A percentile compares a stretch with the other conserved stretches of the same genome.
These are phyloP conservation scores for Penicillium griseofulvum DNA, from an alignment of 2,329 filamentous ascomycete species.

Conservation along the genomic window DNA sequence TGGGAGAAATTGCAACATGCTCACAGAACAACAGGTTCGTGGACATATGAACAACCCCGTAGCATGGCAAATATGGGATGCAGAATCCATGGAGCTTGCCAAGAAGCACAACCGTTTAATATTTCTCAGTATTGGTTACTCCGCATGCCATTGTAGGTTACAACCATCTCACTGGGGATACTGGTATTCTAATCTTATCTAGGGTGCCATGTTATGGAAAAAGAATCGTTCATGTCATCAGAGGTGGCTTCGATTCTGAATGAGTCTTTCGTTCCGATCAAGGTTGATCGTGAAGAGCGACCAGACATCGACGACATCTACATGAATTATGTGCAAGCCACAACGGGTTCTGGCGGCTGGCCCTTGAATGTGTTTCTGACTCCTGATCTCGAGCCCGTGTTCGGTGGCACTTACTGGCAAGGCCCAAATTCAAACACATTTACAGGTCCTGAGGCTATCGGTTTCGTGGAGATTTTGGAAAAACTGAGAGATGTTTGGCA, in stretches of 20 bases:
- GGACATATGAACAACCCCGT: conserved; percentile 78
- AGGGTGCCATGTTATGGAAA: conserved; percentile 88
- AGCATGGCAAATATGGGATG: conserved; percentile 85
- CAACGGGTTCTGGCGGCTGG: conserved; percentile 87
- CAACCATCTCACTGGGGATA: no score
- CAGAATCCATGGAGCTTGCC: conserved; percentile 72
- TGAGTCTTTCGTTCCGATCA: conserved; percentile 81
- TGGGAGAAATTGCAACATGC: conserved; percentile 5
- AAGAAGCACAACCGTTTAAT: conserved; percentile 80
- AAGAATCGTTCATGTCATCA: conserved; percentile 83
- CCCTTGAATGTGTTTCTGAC: conserved; percentile 96
- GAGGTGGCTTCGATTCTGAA: conserved; percentile 82
- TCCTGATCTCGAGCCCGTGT: conserved; percentile 86
- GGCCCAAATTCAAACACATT: conserved; percentile 62
- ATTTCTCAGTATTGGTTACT: conserved; percentile 92
- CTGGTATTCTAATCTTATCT: conserved; percentile 16
- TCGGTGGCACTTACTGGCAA: conserved; percentile 95
- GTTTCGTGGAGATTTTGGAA: conserved; percentile 77
- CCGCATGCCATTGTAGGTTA: conserved; percentile 83
- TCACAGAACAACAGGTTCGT: conserved; percentile 53
- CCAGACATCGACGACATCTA: conserved; percentile 94
- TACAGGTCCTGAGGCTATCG: conserved; percentile 59
- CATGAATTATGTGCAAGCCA: conserved; percentile 97
- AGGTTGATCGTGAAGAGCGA: conserved; percentile 89
- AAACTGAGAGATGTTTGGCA: conserved; percentile 75